Base-by-base conservation (phyloP, 164 flowering plant species). In the Vitis labrusca region DNA sequence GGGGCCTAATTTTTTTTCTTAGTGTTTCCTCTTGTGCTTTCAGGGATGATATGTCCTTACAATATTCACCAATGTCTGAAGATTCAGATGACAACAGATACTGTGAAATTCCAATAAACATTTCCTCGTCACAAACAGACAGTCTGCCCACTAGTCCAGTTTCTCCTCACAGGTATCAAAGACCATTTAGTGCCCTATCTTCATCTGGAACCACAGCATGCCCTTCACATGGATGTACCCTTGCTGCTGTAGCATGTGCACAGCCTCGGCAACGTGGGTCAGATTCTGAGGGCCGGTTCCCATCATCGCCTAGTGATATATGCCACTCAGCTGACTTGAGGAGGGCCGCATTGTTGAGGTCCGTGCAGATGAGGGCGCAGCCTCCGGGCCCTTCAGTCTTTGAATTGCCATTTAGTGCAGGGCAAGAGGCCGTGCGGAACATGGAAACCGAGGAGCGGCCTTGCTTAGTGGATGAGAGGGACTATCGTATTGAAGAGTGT, bases 231-330 rank as follows among this genome's bases (percentile, higher is more conserved):
- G 65, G 75, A 37, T 71, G 76, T 63, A 51, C 71, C 10, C 63
- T 75, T 44, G 12, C 76, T 61, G 27, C 80, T 23, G 67, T 63
- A 5, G 62, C 88, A 50, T 72, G 76, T 58, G 73, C 92, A 50
- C 94, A 87, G 67, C 76, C 91, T 11, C 93, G 94, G 9, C 94
- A 85, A 65, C 84, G 97, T 14, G 84, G 89, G 61, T 84, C 96
- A 27, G 99, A 95, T 69, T 81, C 91, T n/a, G 99, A 93, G 64
- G 89, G 97, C 9, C 81, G 97, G 37, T 85, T 95, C 73, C 98
- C 98, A 32, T 91, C 98, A 27, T 95, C 99, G n/a, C 98, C 98
- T 19, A 93, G 97, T 69, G 99, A 95, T 71, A 87, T 95, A 71
- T 93, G 97, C 76, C 99, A 93, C 85, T 88, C 98, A n/a, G 92